A percentile compares a stretch with the other conserved stretches of the same genome.
phyloP scores from a whole-genome alignment of 2,329 filamentous ascomycete genomes.

The Aspergillus spinulosporus region DNA sequence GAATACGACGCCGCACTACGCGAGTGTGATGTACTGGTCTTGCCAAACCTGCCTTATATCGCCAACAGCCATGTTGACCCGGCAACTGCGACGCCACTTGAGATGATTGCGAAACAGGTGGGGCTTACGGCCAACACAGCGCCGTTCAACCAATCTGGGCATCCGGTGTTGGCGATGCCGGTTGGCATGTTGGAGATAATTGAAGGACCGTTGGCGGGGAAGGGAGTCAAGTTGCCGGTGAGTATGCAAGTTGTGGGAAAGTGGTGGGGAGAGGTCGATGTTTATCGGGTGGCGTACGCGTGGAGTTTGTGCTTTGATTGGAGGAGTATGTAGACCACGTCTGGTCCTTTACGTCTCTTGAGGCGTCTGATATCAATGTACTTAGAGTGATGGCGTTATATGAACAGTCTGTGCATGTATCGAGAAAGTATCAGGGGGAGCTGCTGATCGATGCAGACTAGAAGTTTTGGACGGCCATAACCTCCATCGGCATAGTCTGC shows the following conservation, averaged over 20 bases:
- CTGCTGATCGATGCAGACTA: no score
- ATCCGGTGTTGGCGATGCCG: conserved; percentile 2
- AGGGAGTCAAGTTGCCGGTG: background rate
- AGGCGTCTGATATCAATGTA: no score
- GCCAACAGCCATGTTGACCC: background rate
- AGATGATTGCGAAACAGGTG: background rate
- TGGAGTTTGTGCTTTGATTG: conserved; percentile 3
- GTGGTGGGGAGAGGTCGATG: background rate
- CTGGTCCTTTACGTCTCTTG: background rate
- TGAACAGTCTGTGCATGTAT: no score
- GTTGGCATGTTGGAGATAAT: background rate
- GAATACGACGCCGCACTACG: background rate
- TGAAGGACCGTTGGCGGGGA: background rate
- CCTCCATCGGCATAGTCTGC: no score
- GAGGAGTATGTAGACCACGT: background rate
- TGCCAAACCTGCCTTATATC: background rate
- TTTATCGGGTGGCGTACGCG: background rate
- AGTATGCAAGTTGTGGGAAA: conserved; percentile 1
- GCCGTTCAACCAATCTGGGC: background rate
- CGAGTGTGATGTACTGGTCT: background rate
- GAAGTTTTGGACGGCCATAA: no score
- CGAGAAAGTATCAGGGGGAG: no score
- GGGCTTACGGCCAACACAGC: background rate
- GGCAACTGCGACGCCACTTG: background rate
- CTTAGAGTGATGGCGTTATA: no score